phyloP scores from a whole-genome alignment of 2,329 filamentous ascomycete genomes.

The Fusarium pilosicola region DNA sequence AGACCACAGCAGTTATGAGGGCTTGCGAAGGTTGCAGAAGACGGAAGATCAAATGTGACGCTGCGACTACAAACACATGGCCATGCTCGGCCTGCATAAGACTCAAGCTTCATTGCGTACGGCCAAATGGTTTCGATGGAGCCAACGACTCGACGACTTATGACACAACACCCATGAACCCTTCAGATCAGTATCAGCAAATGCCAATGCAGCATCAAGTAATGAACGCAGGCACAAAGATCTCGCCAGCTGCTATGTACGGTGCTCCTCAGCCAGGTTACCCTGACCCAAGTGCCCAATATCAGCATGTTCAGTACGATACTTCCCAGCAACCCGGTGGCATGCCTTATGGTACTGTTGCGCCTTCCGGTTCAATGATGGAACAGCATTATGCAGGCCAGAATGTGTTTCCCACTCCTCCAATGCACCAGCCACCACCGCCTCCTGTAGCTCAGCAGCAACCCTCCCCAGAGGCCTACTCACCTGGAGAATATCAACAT shows the following conservation, averaged over 20 bases:
- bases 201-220: slow-evolving; percentile 62
- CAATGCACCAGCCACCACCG: slow-evolving; percentile 48
- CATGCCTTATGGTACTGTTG: slow-evolving; percentile 65
- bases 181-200: slow-evolving; percentile 56
- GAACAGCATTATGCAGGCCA: slow-evolving; percentile 62
- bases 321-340: slow-evolving; percentile 56
- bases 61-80: slow-evolving; percentile 96
- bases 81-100: slow-evolving; percentile 94
- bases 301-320: slow-evolving; percentile 61
- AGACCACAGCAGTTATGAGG: slow-evolving; percentile 78
- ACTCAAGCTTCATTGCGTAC: slow-evolving; percentile 91
- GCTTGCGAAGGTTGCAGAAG: slow-evolving; percentile 95
- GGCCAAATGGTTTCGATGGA: slow-evolving; percentile 78
- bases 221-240: slow-evolving; percentile 55
- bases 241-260: slow-evolving; percentile 57
- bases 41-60: slow-evolving; percentile 98
- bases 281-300: slow-evolving; percentile 56
- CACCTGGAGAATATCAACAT: slow-evolving; percentile 72
- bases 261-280: slow-evolving; percentile 62
- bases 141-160: slow-evolving; percentile 51
- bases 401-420: slow-evolving; percentile 64
- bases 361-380: slow-evolving; percentile 59
- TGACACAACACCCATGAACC: slow-evolving; percentile 47
- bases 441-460: slow-evolving; percentile 36
- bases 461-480: slow-evolving; percentile 61